Evolutionary conservation across 768 basidiomycete species (phyloP), one percentile per base, ranked within the genome.

Genomic region (Agaricus bisporus): DNA sequence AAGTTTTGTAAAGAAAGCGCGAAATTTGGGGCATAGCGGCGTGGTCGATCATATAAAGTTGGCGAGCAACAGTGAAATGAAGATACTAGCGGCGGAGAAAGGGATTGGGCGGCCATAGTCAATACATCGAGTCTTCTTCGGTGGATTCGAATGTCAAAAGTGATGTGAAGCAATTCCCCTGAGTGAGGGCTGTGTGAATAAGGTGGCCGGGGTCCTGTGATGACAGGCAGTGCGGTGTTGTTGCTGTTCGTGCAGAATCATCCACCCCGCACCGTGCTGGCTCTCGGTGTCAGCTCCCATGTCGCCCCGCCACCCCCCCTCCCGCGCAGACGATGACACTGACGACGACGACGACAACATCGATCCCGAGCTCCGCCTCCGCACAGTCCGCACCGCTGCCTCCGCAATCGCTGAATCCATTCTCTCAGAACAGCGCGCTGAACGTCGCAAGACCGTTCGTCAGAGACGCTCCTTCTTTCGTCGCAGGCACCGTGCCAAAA

Each of bases 341-440:
- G 80, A 84, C 68, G 78, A 83, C 58, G 83, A 85, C 62, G 82
- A 89, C 65, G 79, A 78, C 22, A 70, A 68, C 51, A 85, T 91
- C 60, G 94, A 98, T 74, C 87, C 88, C 17, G 83, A 92, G 63
- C 78, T 94, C 11, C 85, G 93, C 37, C 76, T 98, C 46, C 83
- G 91, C 49, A 95, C 92, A 1, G 91, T 93, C n/a, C 86, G 87
- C 61, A 97, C 95, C 1, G 95, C 95, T 15, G 87, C 89, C 2
- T 91, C 89, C 15, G 91, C 90, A 37, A 85, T 97, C 59, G 87
- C 90, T 57, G 91, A 94, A 67, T 88, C 88, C 7, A 85, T 90
- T 48, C 83, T 81, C 54, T 80, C 86, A 32, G 95, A 98, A 66
- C 76, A 80, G 58, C 78, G 85, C 42, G 81, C 80, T 12, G 76